Base-by-base conservation (phyloP, 148 eudicot species). In the Silene latifolia region DNA sequence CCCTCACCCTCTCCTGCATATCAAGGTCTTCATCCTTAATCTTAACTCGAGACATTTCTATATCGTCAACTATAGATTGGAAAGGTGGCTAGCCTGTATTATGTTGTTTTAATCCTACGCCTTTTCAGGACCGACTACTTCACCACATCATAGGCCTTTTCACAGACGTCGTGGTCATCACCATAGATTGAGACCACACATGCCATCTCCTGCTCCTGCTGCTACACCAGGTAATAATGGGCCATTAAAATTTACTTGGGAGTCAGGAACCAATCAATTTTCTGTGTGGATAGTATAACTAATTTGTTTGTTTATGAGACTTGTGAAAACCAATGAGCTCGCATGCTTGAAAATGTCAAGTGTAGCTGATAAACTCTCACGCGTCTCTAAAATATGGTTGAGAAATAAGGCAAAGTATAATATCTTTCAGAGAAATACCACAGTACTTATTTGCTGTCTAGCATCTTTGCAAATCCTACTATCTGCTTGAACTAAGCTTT, bases 1-100 rank as follows among this genome's bases (percentile, higher is more conserved):
- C 88, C 88, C 27, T 79, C 87, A 80, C 89, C 90, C 58, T 85
- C 96, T 82, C 91, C 91, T 5, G 25, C 81, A 46, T 57, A 83
- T 83, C 88, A 70, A 84, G 97, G 98, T 91, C 82, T 60, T 58
- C 25, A 64, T 27, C 53, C 7, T 71, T 44, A 62, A n/a, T n/a
- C 54, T 61, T 54, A 25, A 74, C 17, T 47, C n/a, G 24, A 57
- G 7, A 69, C n/a, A 11, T 27, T 12, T 17, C 48, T 29, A 12
- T 17, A 42, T 54, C 53, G 44, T 53, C 47, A 61, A n/a, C 20
- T 27, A 7, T 25, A 69, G 10, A 15, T 39, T 63, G 57, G 20
- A 17, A 32, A 32, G 20, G 4, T 32, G 47, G 58, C 23, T 3
- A 67, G 58, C 53, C 60, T 14, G 18, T 71, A 8, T 18, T 18